Evolutionary conservation across 2,329 filamentous ascomycete genomes (phyloP), one percentile per base, ranked within the genome.

Genomic region (Aureobasidium musti): DNA sequence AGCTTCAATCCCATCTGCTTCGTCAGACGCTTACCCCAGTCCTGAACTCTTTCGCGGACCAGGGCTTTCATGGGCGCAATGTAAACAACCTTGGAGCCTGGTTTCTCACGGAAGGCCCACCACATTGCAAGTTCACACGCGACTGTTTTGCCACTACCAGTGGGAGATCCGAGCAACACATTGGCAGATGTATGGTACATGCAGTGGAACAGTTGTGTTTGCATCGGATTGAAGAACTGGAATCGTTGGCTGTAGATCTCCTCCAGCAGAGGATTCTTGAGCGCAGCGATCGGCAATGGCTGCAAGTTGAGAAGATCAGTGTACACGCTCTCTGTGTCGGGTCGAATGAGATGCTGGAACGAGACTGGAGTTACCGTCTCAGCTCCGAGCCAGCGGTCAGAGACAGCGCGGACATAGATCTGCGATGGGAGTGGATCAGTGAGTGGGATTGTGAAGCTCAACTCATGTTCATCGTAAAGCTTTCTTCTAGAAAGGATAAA

Each of bases 1-100:
- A 99, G 82, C 77, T 92, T 96, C 69, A 98, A 77, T 0, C 93
- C 92, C 81, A 98, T 88, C 1, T 92, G 91, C 1, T 83, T 82
- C 0, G 92, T 91, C 39, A 99, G 84, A 19, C 95, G 87, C 67
- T 86, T 86, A 14, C 90, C 87, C 96, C 95, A 99, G 75, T 99
- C 96, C 74, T 96, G 91, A 30, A 99, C 94, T 78, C 95, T 88
- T 77, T 99, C 95, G 3, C 95, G 91, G 23, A 99, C 95, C 37
- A 99, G 87, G 0, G 96, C 96, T 79, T 99, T 99, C 96, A 99
- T 99, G 0, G 96, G 96, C 2, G 95, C 95, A 75, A 99, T 98
- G 77, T 99, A 99, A 14, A 99, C 95, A 2, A 99, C 93, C 79
- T 99, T 99, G 3, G 92, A 97, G 3, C 93, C 92, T 1, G 95